Evolutionary conservation across 148 eudicot genomes (phyloP), one percentile per base, ranked within the genome.

Genomic region (Rhododendron ovatum): DNA sequence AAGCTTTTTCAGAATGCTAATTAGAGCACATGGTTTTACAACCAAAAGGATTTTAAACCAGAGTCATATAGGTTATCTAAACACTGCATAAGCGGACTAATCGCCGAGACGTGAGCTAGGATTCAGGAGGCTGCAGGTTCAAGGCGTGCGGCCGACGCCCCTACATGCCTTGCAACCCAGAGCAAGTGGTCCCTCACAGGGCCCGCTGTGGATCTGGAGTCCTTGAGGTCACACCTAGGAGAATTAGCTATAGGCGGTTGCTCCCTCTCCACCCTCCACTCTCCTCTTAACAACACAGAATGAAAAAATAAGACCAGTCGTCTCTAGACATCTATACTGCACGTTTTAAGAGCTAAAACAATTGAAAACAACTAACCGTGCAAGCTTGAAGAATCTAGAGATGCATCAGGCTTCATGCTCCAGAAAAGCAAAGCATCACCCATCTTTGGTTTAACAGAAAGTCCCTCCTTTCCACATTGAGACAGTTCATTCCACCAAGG

Each of bases 381-480:
- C 91, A 95, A 92, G 87, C 99, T 96, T 82, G 94, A 95, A 74
- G 96, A 90, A 90, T 96, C 99, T 26, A 91, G 87, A 85, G 93
- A 88, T 71, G 95, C 99, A 93, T 96, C 99, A 85, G 98, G 98
- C 51, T 89, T 96, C 96, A 94, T 88, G 93, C 99, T 95, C 99
- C 99, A 96, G 91, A 96, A 96, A 84, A 96, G 94, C 89, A 96
- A 88, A 37, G 99, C 98, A 88, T 96, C 99, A 35, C 98, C 98
- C 92, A 86, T 94, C 87, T 94, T 95, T 76, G 99, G 98, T 90
- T 89, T 94, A 78, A 92, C 94, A n/a, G 99, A 92, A 85, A 93
- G 91, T 79, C 99, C 99, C 86, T 86, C 92, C 89, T 96, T 93
- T 51, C 94, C 98, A 88, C 99, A 96, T 92, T 93, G 89, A 87